Evolutionary conservation across 2,329 filamentous ascomycete genomes (phyloP).

Genomic region (Helicocarpus griseus): DNA sequence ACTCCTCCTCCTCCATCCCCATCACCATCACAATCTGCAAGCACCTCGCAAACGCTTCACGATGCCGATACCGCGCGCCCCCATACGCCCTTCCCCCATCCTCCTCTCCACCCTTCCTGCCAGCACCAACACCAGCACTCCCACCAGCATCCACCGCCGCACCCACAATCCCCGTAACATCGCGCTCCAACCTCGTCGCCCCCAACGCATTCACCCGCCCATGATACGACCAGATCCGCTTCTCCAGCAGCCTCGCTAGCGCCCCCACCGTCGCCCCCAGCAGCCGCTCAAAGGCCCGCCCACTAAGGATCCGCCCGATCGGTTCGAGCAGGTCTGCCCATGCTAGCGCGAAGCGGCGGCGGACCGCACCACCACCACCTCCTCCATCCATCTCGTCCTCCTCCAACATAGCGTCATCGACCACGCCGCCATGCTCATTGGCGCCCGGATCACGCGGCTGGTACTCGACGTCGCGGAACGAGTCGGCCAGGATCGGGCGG

Average conservation of each 20-base stretch:
- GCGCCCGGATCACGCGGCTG: conserved; percentile 53
- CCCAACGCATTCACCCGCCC: conserved; percentile 73
- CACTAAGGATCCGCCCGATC: conserved; percentile 72
- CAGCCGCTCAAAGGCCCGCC: conserved; percentile 64
- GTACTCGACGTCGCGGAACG: conserved; percentile 90
- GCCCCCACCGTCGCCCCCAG: conserved; percentile 65
- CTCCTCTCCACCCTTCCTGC: background rate
- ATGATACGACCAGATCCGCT: conserved; percentile 71
- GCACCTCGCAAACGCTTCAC: conserved; percentile 67
- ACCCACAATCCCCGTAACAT: conserved; percentile 64
- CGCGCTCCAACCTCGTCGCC: conserved; percentile 72
- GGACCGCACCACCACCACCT: conserved; percentile 55
- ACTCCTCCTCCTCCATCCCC: conserved; percentile 94
- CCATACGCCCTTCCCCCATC: conserved; percentile 43
- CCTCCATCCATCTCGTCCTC: conserved; percentile 14
- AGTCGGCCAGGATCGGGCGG: conserved; percentile 72
- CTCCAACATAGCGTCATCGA: conserved; percentile 17
- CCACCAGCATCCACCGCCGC: conserved; percentile 32
- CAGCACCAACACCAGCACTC: conserved; percentile 19
- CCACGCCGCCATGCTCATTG: no score
- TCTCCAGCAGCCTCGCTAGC: conserved; percentile 72
- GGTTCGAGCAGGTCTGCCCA: conserved; percentile 84
- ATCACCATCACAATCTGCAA: conserved; percentile 75
- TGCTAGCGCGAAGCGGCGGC: conserved; percentile 67
- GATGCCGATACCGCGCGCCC: conserved; percentile 58